Base-by-base conservation (phyloP, 179 eudicot genomes). In the Carnegiea gigantea region DNA sequence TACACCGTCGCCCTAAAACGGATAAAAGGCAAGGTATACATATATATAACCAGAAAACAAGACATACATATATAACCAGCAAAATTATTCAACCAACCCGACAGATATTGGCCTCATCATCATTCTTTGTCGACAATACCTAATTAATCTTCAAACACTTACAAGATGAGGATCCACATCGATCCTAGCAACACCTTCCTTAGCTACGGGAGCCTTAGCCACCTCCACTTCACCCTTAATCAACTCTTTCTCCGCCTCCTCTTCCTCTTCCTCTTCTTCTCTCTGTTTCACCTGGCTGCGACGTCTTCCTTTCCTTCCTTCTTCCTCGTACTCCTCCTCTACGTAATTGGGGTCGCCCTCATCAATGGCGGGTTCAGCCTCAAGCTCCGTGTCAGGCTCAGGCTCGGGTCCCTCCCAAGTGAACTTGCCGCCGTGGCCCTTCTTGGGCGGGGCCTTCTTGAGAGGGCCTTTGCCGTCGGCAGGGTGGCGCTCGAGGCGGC, bases 401-500 rank as follows among this genome's bases (percentile, higher is more conserved):
- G 44, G 76, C 17, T 71, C 80, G 0, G 92, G 93, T 1, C 95
- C 95, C 60, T 92, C 95, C 93, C 95, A 92, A 6, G 92, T 90
- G 77, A 80, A 92, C 93, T 92, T 90, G 21, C 95, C 95, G 8
- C 93, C 95, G 28, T 87, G 93, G 1, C 95, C 95, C 3, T 82
- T 81, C 86, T 92, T 92, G 13, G 84, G 88, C 15, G 93, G 86
- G 40, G 73, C 81, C 38, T 82, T 84, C 57, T 38, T 78, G 53
- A 83, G 70, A 64, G 57, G 83, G 82, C 71, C 53, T 73, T 68
- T 80, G 33, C 95, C 95, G 70, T 92, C 93, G 0, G 83, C 83
- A 6, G 95, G 92, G 75, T 89, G 93, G 24, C 93, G 91, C 17
- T 92, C 93, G 79, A 86, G 75, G 26, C 91, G 78, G n/a, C n/a